Evolutionary conservation across 129 eudicot genomes (phyloP).

Genomic region (Deinandra increscens): DNA sequence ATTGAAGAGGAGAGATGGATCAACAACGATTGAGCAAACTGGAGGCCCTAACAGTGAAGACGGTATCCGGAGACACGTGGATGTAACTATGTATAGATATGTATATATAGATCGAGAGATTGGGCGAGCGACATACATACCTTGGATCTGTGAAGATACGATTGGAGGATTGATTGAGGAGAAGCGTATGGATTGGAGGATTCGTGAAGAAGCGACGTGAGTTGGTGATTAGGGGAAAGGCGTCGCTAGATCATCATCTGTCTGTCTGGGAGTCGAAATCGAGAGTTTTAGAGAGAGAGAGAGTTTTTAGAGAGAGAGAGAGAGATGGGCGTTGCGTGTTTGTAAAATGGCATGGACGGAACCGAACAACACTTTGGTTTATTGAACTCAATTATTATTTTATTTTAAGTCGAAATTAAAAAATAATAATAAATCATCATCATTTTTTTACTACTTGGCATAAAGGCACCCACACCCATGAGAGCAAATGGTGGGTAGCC

Average conservation of each 20-base stretch:
- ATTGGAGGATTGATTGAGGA: constrained; percentile 39
- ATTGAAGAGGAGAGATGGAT: constrained; percentile 33
- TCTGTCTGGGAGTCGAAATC: constrained; percentile 60
- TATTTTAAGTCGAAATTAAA: neutral
- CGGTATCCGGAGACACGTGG: constrained; percentile 9
- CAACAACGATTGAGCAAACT: constrained; percentile 20
- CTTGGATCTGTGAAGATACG: constrained; percentile 31
- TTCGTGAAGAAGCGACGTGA: constrained; percentile 39
- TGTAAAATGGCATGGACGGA: constrained; percentile 40
- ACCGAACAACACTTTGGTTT: constrained; percentile 6
- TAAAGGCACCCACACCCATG: too few species aligned
- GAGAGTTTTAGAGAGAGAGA: constrained; percentile 51
- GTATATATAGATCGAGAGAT: constrained; percentile 10
- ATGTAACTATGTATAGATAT: too few species aligned
- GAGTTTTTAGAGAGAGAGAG: constrained; percentile 45
- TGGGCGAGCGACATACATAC: constrained; percentile 16
- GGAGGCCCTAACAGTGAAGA: constrained; percentile 21
- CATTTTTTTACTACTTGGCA: too few species aligned
- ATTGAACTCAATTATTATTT: neutral
- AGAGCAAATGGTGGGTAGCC: too few species aligned
- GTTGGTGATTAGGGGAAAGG: constrained; percentile 41
- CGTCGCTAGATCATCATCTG: constrained; percentile 34
- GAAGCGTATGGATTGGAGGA: constrained; percentile 30
- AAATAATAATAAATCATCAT: too few species aligned
- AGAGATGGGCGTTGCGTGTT: constrained; percentile 14